phyloP scores from a whole-genome alignment of 2,329 filamentous ascomycete genomes.

The Akanthomyces dipterigenus region DNA sequence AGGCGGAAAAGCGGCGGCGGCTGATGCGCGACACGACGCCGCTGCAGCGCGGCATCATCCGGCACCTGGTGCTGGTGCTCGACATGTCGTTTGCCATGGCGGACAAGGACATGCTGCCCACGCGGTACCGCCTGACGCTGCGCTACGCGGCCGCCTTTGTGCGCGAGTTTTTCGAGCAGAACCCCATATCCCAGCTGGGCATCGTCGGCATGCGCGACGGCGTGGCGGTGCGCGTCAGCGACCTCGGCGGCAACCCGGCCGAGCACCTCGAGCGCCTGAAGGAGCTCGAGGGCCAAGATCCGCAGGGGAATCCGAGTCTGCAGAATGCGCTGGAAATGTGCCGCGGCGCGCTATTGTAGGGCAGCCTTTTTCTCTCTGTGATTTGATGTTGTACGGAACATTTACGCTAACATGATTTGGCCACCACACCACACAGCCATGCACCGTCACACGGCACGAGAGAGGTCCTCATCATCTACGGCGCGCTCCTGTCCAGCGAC shows the following conservation, averaged over 20 bases:
- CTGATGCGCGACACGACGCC: conserved; percentile 90
- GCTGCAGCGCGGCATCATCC: conserved; percentile 91
- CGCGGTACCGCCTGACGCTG: conserved; percentile 73
- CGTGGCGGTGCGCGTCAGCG: conserved; percentile 75
- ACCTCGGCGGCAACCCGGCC: conserved; percentile 84
- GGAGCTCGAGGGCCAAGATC: conserved; percentile 57
- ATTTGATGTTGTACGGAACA: too few species aligned
- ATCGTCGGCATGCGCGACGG: conserved; percentile 93
- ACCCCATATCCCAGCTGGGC: conserved; percentile 92
- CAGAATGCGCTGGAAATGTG: conserved; percentile 97
- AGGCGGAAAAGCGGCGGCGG: conserved; percentile 74
- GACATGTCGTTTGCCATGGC: conserved; percentile 92
- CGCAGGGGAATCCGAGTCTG: conserved; percentile 69
- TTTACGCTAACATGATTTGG: neutral
- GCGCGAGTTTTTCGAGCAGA: conserved; percentile 94
- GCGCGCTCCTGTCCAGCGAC: conserved; percentile 82
- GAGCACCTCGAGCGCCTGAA: conserved; percentile 77
- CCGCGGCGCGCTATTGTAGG: conserved; percentile 77
- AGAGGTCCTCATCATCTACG: conserved; percentile 87
- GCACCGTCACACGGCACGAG: conserved; percentile 88
- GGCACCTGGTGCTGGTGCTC: conserved; percentile 85
- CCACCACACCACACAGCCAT: conserved; percentile 61
- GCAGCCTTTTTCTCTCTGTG: neutral
- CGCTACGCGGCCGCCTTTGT: conserved; percentile 84
- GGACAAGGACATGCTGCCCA: conserved; percentile 91